Evolutionary conservation across 768 basidiomycete genomes (phyloP), one percentile per base, ranked within the genome.

Genomic region (Suillus bovinus): DNA sequence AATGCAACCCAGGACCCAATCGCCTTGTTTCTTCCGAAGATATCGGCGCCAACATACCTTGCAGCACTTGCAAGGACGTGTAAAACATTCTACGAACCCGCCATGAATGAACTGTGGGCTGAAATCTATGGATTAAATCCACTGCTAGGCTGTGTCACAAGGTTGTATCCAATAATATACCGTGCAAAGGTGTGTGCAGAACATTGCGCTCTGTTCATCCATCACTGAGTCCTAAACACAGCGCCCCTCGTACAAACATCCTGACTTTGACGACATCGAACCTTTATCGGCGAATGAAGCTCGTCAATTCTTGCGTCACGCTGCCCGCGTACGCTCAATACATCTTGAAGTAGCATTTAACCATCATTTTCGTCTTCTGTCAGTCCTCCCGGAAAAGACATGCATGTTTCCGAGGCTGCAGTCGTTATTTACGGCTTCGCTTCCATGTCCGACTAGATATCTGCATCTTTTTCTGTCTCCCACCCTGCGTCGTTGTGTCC

Each of bases 21-120:
- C 1, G 7, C 22, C 7, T 1, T 14, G 7, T 54, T 13, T 4
- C 2, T 13, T 13, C 20, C 4, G 10, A n/a, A 13, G 33, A 14
- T 16, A 55, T 17, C 16, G 22, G 16, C 34, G 3, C 22, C 11
- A 8, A 55, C 24, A 31, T 36, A 31, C 33, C 24, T 54, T 16
- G 49, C 59, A 49, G 59, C 33, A 5, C 44, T 60, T 34, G 33
- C 59, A 7, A 55, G 33, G 49, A 60, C 59, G 38, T 55, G 59
- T 36, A 60, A 55, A 34, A 22, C 33, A 4, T 50, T 55, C 22
- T n/a, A 60, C 11, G 36, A 34, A 0, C 33, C 50, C 17, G 59
- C 50, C 2, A 50, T 60, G 49, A 49, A 60, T 50, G 16, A 24
- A 5, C 44, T 60, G 24, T 60, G 59, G 59, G 20, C 16, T 34